phyloP scores from a whole-genome alignment of 78 protist genomes.

The Polysphondylium violaceum region DNA sequence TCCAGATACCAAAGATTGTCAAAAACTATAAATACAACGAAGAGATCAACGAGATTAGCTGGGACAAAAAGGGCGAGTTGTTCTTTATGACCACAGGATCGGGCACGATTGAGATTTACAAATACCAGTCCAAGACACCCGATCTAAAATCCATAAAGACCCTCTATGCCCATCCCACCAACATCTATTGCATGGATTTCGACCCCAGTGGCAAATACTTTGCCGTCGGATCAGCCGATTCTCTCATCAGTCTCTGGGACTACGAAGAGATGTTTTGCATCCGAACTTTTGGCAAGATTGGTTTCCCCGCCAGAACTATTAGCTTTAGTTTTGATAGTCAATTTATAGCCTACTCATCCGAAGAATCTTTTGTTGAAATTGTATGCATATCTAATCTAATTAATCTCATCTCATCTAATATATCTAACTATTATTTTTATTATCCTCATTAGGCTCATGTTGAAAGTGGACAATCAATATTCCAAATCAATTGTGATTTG shows the following conservation, averaged over 20 bases:
- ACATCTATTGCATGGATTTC: constrained; percentile 47
- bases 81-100: constrained; percentile 34
- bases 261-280: constrained; percentile 62
- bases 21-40: constrained; percentile 31
- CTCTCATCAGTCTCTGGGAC: constrained; percentile 66
- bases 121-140: neutral
- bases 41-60: constrained; percentile 54
- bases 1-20: neutral
- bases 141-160: neutral
- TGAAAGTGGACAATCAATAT: constrained; percentile 72
- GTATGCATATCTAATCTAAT: constrained; percentile 5
- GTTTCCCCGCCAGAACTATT: constrained; percentile 20
- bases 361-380: constrained; percentile 49
- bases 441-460: constrained; percentile 34
- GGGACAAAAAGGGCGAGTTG: constrained; percentile 62
- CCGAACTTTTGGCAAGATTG: constrained; percentile 30
- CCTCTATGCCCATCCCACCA: constrained; percentile 35
- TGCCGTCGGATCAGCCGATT: constrained; percentile 69
- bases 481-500: neutral
- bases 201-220: constrained; percentile 71
- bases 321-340: constrained; percentile 72
- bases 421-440: neutral
- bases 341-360: constrained; percentile 55
- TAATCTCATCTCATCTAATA: neutral
- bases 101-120: constrained; percentile 45